Evolutionary conservation across 805 yeast genomes (phyloP).

Genomic region (Blastobotrys attinorum): DNA sequence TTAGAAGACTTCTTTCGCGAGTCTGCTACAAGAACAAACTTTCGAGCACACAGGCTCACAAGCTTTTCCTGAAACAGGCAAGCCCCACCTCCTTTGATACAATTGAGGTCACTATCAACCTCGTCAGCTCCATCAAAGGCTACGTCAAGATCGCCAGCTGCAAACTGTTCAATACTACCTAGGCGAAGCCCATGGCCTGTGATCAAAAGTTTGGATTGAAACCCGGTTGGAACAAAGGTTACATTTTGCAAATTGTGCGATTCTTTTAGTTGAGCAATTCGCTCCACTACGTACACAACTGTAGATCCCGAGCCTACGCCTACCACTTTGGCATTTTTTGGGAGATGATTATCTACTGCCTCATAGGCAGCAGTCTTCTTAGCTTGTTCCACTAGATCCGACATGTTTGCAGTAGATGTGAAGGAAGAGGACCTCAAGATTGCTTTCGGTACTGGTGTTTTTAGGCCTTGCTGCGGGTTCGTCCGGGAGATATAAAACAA

Average conservation of each 20-base stretch:
- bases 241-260: constrained; percentile 39
- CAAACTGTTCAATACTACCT: constrained; percentile 73
- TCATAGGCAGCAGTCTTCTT: constrained; percentile 82
- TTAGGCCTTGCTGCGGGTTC: background rate
- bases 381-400: constrained; percentile 55
- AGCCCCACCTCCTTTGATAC: constrained; percentile 98
- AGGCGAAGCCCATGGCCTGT: constrained; percentile 68
- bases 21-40: constrained; percentile 86
- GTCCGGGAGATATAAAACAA: background rate
- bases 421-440: background rate
- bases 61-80: constrained; percentile 94
- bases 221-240: constrained; percentile 91
- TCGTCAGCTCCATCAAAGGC: constrained; percentile 99
- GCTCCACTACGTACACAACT: constrained; percentile 93
- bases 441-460: background rate
- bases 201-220: constrained; percentile 84
- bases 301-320: constrained; percentile 98
- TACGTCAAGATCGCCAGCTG: constrained; percentile 63
- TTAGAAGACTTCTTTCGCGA: constrained; percentile 68
- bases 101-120: constrained; percentile 69
- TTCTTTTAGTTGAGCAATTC: constrained; percentile 61
- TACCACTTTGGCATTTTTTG: constrained; percentile 57
- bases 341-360: constrained; percentile 86
- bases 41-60: constrained; percentile 71
- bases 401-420: background rate